Evolutionary conservation across 768 basidiomycete genomes (phyloP), one percentile per base, ranked within the genome.

Genomic region (Candolleomyces aberdarensis): DNA sequence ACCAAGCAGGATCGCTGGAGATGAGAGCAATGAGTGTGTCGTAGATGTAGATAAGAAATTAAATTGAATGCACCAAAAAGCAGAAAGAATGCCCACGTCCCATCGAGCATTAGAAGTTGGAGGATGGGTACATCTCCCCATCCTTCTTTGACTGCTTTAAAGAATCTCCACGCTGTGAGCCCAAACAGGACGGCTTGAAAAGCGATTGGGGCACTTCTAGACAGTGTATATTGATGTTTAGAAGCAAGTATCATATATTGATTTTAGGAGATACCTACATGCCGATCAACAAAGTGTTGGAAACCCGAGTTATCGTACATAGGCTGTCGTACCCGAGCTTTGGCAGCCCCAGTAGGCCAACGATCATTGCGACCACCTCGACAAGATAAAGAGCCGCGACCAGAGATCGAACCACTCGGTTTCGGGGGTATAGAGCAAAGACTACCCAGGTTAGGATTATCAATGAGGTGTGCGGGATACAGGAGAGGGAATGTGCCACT

Each of bases 81-180:
- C 2, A 76, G 49, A 39, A 77, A 48, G 65, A 78, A 81, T 1
- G 78, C 76, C 71, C 77, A 76, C 3, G 76, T 74, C 7, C 81
- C 76, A 66, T 83, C 82, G 17, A 75, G 74, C 65, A 79, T 70
- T 13, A 83, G 69, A 48, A 82, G 62, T 6, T 71, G 61, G 13
- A 79, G 62, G 8, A 82, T 65, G 0, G 77, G 80, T 1, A 75
- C 73, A 52, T 78, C 73, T 26, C 76, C 78, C 77, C 76, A 77
- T 11, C 77, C 78, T 1, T 67, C 67, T 44, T 74, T 75, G 7
- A 72, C 57, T 3, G 74, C 71, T 20, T 64, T 26, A 1, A 73
- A 54, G 62, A 76, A 78, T 61, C 79, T 80, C 46, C 67, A 69
- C 1, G 71, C 14, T 1, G 78, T 77, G 44, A 81, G 68, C 19